phyloP scores from a whole-genome alignment of 2,329 filamentous ascomycete genomes.

The Emergomyces pasteurianus region DNA sequence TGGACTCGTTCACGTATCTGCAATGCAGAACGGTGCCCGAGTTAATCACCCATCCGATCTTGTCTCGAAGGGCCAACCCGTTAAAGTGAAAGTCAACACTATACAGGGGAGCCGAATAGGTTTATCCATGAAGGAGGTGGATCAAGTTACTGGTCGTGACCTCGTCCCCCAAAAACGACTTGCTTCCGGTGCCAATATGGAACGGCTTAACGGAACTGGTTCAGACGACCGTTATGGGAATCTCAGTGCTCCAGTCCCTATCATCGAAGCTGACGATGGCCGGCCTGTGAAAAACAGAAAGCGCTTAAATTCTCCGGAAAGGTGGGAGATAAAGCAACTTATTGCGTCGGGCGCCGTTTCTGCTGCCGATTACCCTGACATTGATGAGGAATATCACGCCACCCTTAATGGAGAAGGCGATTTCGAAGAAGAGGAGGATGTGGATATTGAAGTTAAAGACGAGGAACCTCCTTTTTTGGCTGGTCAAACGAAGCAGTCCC shows the following conservation, averaged over 20 bases:
- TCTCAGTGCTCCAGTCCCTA: slow-evolving; percentile 43
- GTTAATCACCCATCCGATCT: slow-evolving; percentile 89
- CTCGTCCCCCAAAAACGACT: slow-evolving; percentile 65
- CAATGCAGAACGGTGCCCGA: slow-evolving; percentile 69
- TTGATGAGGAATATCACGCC: slow-evolving; percentile 87
- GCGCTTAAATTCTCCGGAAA: slow-evolving; percentile 87
- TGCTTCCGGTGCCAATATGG: slow-evolving; percentile 81
- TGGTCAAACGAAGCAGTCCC: slow-evolving; percentile 89
- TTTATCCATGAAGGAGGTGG: slow-evolving; percentile 93
- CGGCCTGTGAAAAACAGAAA: slow-evolving; percentile 59
- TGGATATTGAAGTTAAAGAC: slow-evolving; percentile 92
- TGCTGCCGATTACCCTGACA: slow-evolving; percentile 83
- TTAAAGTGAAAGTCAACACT: slow-evolving; percentile 87
- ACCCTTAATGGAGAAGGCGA: slow-evolving; percentile 75
- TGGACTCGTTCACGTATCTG: slow-evolving; percentile 86
- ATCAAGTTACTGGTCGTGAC: slow-evolving; percentile 78
- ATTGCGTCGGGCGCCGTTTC: slow-evolving; percentile 92
- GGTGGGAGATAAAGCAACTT: slow-evolving; percentile 94
- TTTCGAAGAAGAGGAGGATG: slow-evolving; percentile 87
- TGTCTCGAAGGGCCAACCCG: slow-evolving; percentile 63
- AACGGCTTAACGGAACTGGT: slow-evolving; percentile 55
- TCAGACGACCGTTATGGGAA: slow-evolving; percentile 47
- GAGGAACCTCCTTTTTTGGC: slow-evolving; percentile 94
- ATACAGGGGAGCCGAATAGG: slow-evolving; percentile 73
- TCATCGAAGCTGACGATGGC: slow-evolving; percentile 50